Conservation (phyloP, 768 basidiomycete genomes). For the Guyanaporus albipodus region DNA sequence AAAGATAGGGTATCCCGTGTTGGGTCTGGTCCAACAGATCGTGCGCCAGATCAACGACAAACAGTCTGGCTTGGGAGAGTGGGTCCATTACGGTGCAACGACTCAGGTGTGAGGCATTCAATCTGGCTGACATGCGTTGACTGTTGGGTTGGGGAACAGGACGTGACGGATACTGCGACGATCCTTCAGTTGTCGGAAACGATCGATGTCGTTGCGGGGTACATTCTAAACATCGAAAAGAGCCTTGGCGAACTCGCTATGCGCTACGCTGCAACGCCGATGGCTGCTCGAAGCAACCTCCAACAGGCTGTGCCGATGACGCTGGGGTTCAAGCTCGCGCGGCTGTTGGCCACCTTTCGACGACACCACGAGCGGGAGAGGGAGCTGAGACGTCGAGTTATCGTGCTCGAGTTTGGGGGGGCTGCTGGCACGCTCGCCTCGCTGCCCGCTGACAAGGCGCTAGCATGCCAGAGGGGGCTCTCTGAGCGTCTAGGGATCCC, state of each 20-base stretch:
- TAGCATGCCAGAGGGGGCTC: slow-evolving; percentile 25
- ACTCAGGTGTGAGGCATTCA: slow-evolving; percentile 36
- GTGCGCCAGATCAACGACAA: slow-evolving; percentile 35
- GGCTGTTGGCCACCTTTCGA: slow-evolving; percentile 41
- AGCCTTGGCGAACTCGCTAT: slow-evolving; percentile 29
- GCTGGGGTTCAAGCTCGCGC: slow-evolving; percentile 44
- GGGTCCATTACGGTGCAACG: slow-evolving; percentile 47
- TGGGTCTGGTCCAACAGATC: slow-evolving; percentile 43
- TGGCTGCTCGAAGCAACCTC: slow-evolving; percentile 45
- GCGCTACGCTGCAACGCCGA: slow-evolving; percentile 36
- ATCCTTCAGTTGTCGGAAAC: slow-evolving; percentile 41
- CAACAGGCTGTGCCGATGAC: slow-evolving; percentile 48
- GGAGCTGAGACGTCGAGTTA: slow-evolving; percentile 36
- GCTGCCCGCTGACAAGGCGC: slow-evolving; percentile 34
- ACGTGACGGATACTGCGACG: slow-evolving; percentile 47
- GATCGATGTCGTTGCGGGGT: slow-evolving; percentile 29
- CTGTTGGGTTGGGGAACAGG: slow-evolving; percentile 26
- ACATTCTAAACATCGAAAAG: slow-evolving; percentile 29
- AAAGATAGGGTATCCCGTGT: slow-evolving; percentile 43
- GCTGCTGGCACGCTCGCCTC: slow-evolving; percentile 46
- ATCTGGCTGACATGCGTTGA: not conserved
- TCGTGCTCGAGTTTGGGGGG: slow-evolving; percentile 43
- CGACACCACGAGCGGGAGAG: slow-evolving; percentile 37
- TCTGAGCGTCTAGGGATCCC: slow-evolving; percentile 17
- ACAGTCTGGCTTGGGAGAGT: slow-evolving; percentile 39